Evolutionary conservation across 2,329 filamentous ascomycete genomes (phyloP), one percentile per base, ranked within the genome.

Genomic region (Stachybotrys chartarum): DNA sequence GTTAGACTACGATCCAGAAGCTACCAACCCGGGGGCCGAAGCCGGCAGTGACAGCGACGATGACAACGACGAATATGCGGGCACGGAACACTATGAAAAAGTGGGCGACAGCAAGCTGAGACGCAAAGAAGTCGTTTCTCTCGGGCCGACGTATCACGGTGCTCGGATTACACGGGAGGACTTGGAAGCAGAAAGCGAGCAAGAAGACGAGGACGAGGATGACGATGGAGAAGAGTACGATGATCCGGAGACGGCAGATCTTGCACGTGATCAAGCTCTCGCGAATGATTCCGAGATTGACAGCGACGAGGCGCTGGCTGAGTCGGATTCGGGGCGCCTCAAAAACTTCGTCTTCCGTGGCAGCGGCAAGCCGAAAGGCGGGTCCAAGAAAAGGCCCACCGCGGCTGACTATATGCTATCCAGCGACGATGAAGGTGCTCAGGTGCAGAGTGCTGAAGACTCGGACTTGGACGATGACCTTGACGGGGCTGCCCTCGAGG

Each of bases 71-170:
- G 78, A 78, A 51, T 72, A 81, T 57, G 78, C 79, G 11, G 91
- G 88, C 18, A 88, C 92, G 35, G 93, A 96, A 64, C 93, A 97
- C 69, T 97, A 97, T 68, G 81, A 88, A 48, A 72, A 80, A 53
- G 90, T 96, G 35, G 88, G 86, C 18, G 94, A 92, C 77, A 94
- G 88, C 74, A 93, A 89, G 68, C 76, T 97, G 61, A 85, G 91
- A 60, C 86, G 90, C 66, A 84, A 84, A 56, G 85, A 90, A 39
- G 79, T 80, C 30, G 72, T 86, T 17, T 74, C 82, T 0, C 77
- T 97, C 1, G 93, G 91, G 0, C 85, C 87, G 14, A 82, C 90
- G 66, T 97, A 97, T 71, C 80, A 85, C 59, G 92, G 93, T 11
- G 80, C 88, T 17, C 82, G 83, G 51, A 82, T 97, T 42, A 91